Evolutionary conservation across 1,284 basidiomycete genomes (phyloP).

Genomic region (Mycosarcoma mackinlayi): DNA sequence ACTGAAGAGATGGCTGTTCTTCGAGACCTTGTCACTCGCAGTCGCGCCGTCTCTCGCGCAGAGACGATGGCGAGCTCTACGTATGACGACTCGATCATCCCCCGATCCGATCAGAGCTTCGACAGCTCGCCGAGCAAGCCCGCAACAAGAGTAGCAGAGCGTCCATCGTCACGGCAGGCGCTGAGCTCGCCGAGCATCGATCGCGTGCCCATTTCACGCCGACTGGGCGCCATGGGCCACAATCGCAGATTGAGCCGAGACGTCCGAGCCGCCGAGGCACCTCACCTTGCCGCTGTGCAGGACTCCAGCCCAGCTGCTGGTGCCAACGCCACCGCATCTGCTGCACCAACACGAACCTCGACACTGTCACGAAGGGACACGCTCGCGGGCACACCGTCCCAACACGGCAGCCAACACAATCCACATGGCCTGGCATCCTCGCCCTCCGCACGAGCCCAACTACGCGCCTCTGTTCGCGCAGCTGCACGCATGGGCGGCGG

Average conservation of each 20-base stretch:
- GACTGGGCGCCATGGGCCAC: slow-evolving; percentile 43
- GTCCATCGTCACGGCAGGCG: slow-evolving; percentile 30
- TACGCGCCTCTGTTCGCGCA: slow-evolving; percentile 29
- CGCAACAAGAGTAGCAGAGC: slow-evolving; percentile 9
- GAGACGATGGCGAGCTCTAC: slow-evolving; percentile 34
- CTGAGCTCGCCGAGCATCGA: slow-evolving; percentile 40
- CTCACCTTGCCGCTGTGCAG: slow-evolving; percentile 34
- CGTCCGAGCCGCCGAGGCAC: slow-evolving; percentile 30
- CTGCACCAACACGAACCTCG: slow-evolving; percentile 15
- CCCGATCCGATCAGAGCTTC: slow-evolving; percentile 30
- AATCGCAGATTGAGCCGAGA: slow-evolving; percentile 41
- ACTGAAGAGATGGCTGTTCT: slow-evolving; percentile 85
- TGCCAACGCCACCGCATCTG: neutral
- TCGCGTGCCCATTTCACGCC: slow-evolving; percentile 32
- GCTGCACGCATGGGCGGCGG: slow-evolving; percentile 18
- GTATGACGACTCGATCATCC: slow-evolving; percentile 22
- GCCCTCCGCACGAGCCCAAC: slow-evolving; percentile 37
- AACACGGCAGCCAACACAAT: slow-evolving; percentile 1
- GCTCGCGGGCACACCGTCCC: slow-evolving; percentile 22
- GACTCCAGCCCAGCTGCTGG: slow-evolving; percentile 40
- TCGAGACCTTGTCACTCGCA: slow-evolving; percentile 72
- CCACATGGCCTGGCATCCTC: slow-evolving; percentile 30
- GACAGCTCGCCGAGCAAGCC: slow-evolving; percentile 40
- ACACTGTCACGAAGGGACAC: slow-evolving; percentile 27
- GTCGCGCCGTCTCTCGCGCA: slow-evolving; percentile 19